Evolutionary conservation across 148 eudicot species (phyloP).

Genomic region (Cornus florida): DNA sequence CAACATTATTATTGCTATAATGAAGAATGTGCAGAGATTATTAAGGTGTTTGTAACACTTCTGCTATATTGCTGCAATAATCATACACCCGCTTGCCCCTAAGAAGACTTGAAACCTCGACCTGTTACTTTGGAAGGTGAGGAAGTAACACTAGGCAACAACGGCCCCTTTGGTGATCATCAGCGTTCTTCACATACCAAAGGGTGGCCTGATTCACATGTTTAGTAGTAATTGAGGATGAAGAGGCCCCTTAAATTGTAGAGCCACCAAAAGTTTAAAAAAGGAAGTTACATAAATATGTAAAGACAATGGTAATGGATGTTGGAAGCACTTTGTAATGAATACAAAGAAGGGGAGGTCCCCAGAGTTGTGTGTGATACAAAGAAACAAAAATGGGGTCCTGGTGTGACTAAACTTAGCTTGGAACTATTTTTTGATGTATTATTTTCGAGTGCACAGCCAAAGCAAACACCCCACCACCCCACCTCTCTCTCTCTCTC

Average conservation of each 20-base stretch:
- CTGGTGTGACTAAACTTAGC: neutral
- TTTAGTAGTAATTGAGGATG: neutral
- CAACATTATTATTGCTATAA: neutral
- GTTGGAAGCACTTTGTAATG: neutral
- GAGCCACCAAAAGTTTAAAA: too few species aligned
- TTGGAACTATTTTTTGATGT: slow-evolving; percentile 1
- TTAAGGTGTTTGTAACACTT: neutral
- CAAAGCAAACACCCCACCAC: neutral
- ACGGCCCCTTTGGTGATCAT: neutral
- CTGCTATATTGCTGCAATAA: too few species aligned
- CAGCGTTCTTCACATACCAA: neutral
- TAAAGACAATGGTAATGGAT: neutral
- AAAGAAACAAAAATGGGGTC: slow-evolving; percentile 1
- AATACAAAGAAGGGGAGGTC: neutral
- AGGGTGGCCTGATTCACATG: neutral
- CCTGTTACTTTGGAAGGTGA: too few species aligned
- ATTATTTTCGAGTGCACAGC: neutral
- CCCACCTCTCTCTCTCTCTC: neutral
- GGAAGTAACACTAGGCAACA: too few species aligned
- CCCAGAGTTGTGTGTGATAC: neutral
- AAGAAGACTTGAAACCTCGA: too few species aligned
- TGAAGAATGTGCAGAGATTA: neutral
- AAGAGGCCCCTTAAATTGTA: neutral
- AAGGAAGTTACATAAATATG: too few species aligned
- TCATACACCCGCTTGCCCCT: too few species aligned